Percentiles rank a stretch among this genome's conserved stretches.
phyloP scores from a whole-genome alignment of 139 green algal genomes.

The Chlamydomonas sphaeroides region DNA sequence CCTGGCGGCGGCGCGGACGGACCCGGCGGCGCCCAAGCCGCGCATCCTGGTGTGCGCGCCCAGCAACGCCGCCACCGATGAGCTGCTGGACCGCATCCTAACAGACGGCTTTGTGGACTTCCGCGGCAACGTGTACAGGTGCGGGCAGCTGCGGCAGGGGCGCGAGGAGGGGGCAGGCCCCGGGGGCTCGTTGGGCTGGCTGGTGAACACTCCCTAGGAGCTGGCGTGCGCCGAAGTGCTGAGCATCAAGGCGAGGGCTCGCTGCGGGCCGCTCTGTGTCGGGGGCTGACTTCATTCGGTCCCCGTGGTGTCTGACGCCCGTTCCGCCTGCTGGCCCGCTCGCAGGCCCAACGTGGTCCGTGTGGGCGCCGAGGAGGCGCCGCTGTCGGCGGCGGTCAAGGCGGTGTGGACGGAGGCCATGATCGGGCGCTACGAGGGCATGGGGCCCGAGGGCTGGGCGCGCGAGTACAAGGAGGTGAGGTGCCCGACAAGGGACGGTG shows the following conservation, averaged over 20 bases:
- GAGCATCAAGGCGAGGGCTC: no score
- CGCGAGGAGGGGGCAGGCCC: no score
- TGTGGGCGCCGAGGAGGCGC: conserved; percentile 71
- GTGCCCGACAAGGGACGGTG: no score
- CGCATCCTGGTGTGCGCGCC: conserved; percentile 94
- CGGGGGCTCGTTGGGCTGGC: no score
- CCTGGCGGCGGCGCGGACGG: background rate
- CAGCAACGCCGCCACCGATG: conserved; percentile 94
- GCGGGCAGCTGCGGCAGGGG: no score
- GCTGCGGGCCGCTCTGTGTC: no score
- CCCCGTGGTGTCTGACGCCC: background rate
- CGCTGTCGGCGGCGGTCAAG: conserved; percentile 56
- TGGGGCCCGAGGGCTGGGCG: conserved; percentile 23
- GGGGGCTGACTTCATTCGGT: no score
- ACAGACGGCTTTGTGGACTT: conserved; percentile 57
- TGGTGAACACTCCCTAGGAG: no score
- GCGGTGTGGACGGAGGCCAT: conserved; percentile 67
- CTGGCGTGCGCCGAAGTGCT: no score
- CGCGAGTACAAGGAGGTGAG: conserved; percentile 16
- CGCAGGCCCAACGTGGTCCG: conserved; percentile 77
- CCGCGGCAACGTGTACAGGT: conserved; percentile 42
- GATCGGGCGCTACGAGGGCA: conserved; percentile 24
- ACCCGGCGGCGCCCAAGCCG: conserved; percentile 56
- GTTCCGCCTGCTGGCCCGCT: background rate
- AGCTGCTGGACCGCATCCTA: conserved; percentile 92